phyloP scores from a whole-genome alignment of 2,329 filamentous ascomycete species.

The Pseudonectria buxi region DNA sequence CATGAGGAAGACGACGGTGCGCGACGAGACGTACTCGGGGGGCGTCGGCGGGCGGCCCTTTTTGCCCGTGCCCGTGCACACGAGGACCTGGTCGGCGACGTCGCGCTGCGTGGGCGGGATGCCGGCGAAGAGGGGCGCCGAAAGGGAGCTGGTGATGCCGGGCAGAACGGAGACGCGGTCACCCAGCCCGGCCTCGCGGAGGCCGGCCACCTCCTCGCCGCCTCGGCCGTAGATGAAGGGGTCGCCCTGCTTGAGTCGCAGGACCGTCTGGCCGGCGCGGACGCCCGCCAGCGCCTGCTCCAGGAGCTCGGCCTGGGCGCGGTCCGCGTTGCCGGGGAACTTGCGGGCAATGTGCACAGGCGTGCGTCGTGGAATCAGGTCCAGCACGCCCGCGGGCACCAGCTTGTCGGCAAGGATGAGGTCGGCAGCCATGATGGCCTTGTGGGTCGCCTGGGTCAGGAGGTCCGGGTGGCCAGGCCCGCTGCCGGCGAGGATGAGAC shows the following conservation, averaged over 20 bases:
- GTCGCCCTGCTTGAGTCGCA: constrained; percentile 92
- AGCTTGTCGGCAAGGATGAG: constrained; percentile 82
- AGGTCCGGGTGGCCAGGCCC: constrained; percentile 91
- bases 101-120: constrained; percentile 86
- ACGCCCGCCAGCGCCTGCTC: constrained; percentile 65
- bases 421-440: constrained; percentile 67
- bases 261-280: constrained; percentile 63
- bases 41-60: constrained; percentile 79
- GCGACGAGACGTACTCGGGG: constrained; percentile 66
- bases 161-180: constrained; percentile 66
- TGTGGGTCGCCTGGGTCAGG: constrained; percentile 74
- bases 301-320: constrained; percentile 84
- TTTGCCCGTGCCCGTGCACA: constrained; percentile 94
- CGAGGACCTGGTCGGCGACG: constrained; percentile 83
- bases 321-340: constrained; percentile 94
- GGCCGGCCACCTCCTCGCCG: constrained; percentile 85
- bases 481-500: constrained; percentile 82
- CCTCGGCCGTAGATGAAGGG: constrained; percentile 94
- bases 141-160: constrained; percentile 82
- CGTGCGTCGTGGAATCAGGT: constrained; percentile 83
- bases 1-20: constrained; percentile 94
- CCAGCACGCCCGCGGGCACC: constrained; percentile 75
- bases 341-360: constrained; percentile 90
- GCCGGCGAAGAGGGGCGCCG: constrained; percentile 78
- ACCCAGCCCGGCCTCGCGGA: constrained; percentile 62